These are phyloP conservation scores for Collybia sordida DNA, from an alignment of 768 basidiomycete species.

Conservation along the genomic window DNA sequence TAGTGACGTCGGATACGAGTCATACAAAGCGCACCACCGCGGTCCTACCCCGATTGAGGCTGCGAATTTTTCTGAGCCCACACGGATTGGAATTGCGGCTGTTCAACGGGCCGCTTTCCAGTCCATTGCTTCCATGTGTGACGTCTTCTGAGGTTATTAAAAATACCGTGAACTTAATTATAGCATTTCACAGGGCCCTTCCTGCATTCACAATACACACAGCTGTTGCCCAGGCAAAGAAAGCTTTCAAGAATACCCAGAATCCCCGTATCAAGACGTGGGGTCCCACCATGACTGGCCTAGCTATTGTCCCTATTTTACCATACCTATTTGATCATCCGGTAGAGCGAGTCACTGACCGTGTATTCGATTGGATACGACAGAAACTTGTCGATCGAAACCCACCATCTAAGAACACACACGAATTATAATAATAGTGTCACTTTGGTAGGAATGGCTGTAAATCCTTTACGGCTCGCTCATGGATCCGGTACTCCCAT, in stretches of 20 bases:
- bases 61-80: constrained; percentile 67
- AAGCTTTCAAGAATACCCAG: constrained; percentile 57
- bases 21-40: constrained; percentile 70
- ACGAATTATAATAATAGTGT: constrained; percentile 7
- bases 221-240: constrained; percentile 71
- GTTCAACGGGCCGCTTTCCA: constrained; percentile 80
- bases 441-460: neutral
- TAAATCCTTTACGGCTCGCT: neutral
- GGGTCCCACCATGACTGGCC: constrained; percentile 75
- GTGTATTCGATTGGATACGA: constrained; percentile 69
- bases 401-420: constrained; percentile 12
- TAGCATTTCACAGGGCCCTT: constrained; percentile 54
- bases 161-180: neutral
- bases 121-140: constrained; percentile 79
- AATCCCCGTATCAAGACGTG: constrained; percentile 62
- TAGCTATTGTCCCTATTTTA: constrained; percentile 70
- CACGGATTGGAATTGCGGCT: constrained; percentile 66
- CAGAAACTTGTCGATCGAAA: constrained; percentile 47
- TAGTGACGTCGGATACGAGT: constrained; percentile 78
- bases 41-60: constrained; percentile 71
- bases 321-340: constrained; percentile 82
- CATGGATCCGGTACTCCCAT: neutral
- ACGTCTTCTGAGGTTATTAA: constrained; percentile 12
- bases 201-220: constrained; percentile 87
- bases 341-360: constrained; percentile 69